A percentile compares a stretch with the other conserved stretches of the same genome.
Conservation (phyloP, 345 rosid species). For the Moringa oleifera region DNA sequence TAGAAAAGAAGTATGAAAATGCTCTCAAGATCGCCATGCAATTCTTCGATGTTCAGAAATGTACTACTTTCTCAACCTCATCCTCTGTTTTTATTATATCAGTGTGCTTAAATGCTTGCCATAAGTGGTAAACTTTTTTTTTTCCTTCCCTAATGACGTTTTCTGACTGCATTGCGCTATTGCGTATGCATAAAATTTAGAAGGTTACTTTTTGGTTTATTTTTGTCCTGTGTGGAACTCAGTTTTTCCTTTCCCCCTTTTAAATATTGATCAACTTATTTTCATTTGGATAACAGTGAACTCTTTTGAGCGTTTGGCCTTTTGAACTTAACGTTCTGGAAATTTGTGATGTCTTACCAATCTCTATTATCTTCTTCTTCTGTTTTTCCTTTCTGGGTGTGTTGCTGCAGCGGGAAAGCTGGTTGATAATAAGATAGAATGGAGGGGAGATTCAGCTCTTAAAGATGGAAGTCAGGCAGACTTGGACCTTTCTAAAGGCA, state of each 20-base stretch:
- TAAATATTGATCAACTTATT: not conserved
- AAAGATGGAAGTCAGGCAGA: conserved; percentile 63
- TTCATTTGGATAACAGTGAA: no score
- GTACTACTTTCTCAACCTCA: conserved; percentile 23
- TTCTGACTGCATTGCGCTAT: no score
- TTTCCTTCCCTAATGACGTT: not conserved
- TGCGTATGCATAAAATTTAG: not conserved
- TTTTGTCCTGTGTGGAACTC: no score
- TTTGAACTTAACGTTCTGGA: no score
- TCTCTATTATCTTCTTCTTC: no score
- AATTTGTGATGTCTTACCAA: no score
- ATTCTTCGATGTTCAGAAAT: conserved; percentile 90
- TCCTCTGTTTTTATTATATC: not conserved
- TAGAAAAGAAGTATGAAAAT: conserved; percentile 65
- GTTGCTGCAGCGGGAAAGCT: conserved; percentile 65
- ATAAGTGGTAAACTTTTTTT: not conserved
- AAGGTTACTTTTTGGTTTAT: no score
- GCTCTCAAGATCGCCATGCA: conserved; percentile 79
- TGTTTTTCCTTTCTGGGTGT: not conserved
- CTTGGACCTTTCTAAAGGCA: conserved; percentile 73
- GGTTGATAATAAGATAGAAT: conserved; percentile 52
- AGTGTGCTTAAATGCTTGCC: not conserved
- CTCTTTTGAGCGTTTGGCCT: no score
- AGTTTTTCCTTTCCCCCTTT: no score
- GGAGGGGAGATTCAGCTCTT: conserved; percentile 94